Evolutionary conservation across 352 stramenopile genomes (phyloP).

Genomic region (Phytophthora ramorum): DNA sequence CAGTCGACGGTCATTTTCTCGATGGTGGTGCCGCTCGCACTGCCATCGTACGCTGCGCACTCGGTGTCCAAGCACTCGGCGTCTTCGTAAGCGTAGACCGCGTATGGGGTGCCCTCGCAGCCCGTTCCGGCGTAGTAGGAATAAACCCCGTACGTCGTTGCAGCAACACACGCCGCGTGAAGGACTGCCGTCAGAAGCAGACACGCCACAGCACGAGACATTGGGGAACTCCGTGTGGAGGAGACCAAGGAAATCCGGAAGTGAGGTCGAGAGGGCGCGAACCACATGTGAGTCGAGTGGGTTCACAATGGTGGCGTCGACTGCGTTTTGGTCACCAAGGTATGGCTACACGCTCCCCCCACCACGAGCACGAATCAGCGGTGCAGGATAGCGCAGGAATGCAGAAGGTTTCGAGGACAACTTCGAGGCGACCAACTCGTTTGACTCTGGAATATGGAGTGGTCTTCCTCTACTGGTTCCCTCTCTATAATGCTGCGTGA

Average conservation of each 20-base stretch:
- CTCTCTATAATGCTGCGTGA: no score
- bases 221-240: background rate
- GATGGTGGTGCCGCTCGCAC: background rate
- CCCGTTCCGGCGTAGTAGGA: constrained; percentile 1
- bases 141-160: background rate
- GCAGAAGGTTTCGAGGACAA: background rate
- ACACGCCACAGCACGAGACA: background rate
- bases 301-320: background rate
- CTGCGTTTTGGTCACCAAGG: no score
- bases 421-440: background rate
- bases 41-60: background rate
- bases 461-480: no score
- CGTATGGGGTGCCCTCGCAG: background rate
- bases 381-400: background rate
- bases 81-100: background rate
- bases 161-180: background rate
- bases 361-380: no score
- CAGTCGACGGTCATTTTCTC: background rate
- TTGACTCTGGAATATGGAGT: background rate
- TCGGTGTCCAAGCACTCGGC: background rate
- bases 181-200: background rate
- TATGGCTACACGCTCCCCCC: background rate
- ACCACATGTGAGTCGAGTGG: background rate
- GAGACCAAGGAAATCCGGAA: background rate
- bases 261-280: background rate